Base-by-base conservation (phyloP, 2,329 filamentous ascomycete genomes). In the Corynespora cassiicola region DNA sequence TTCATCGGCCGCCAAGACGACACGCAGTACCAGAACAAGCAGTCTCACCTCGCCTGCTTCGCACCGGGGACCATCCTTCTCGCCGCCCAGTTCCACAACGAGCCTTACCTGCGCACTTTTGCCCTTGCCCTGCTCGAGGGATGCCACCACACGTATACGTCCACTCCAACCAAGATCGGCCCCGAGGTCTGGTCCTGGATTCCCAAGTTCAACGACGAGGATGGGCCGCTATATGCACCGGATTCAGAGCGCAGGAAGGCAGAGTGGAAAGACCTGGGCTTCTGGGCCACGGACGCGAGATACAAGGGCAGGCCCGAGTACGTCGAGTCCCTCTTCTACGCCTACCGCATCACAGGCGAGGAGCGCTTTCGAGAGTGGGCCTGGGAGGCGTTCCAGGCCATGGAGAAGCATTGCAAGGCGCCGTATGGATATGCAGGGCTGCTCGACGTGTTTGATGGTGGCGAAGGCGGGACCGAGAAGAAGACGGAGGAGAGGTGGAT, bases 261-360 rank as follows among this genome's bases (percentile, higher is more conserved):
- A 10, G 65, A 72, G 38, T 57, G 64, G 35, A 39, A 42, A 9
- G 35, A 39, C 2, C 44, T 40, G 25, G 69, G 65, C 16, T 63
- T 68, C 47, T 71, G 67, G 66, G 48, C 55, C 9, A 54, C 45
- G 3, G 50, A 70, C 21, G 33, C 65, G 7, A 15, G 37, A 11
- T 71, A 64, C 49, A 61, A 59, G 23, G 63, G 67, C 11, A 58
- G 69, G 1, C 67, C 68, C 3, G 68, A 71, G 49, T 71, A 71
- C 35, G 56, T 70, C 3, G 68, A 71, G 38, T 61, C 55, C 4
- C 42, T 72, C 7, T 72, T 72, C 52, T 69, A 70, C 37, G 69
- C 65, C 6, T 71, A 60, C 54, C 65, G 69, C 38, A 65, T 71
- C 29, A 71, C 67, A 0, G 69, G 69, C 23, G 58, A 71, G 26